Evolutionary conservation across 164 flowering plant genomes (phyloP), one percentile per base, ranked within the genome.

Genomic region (Annona squamosa): DNA sequence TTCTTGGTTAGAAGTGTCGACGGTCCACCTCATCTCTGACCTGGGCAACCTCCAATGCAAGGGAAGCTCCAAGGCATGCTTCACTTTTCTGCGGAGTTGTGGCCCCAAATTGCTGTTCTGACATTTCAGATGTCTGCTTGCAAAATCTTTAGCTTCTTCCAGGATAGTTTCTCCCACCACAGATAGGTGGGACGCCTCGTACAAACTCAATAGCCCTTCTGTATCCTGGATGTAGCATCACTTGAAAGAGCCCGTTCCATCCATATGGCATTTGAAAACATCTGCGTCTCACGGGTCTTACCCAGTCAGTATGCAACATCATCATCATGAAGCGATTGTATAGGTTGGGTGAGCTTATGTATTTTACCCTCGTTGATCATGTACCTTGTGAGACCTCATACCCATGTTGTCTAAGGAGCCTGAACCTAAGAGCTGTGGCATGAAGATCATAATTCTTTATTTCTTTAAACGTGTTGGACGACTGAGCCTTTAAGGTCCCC

Each of bases 131-230:
- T 73, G 63, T 13, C 67, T 67, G 3, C 68, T n/a, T 48, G 84
- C 74, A 16, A 85, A 84, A 0, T 69, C 63, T 59, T 52, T 73
- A 5, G 85, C 89, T 67, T 84, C 82, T 9, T 88, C 87, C 10
- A 90, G 83, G 64, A 77, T 75, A 19, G 78, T 62, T 72, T 90
- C 94, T 48, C 88, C 92, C 18, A 70, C 73, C n/a, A 81, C 46
- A 37, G 74, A 68, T 16, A 82, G 75, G 42, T 82, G 79, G 72
- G 83, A 71, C 2, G 85, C 84, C 76, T 83, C 86, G 71, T 77
- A 85, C 45, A 85, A 62, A 46, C 73, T 72, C 72, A 80, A 71
- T 17, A 82, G 48, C 52, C 84, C 85, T 13, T 48, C 69, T 1
- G 70, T 44, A 48, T 83, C 84, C 62, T 72, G 59, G 4, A 46